Base-by-base conservation (phyloP, 257 asterid species). In the Penstemon eatonii region DNA sequence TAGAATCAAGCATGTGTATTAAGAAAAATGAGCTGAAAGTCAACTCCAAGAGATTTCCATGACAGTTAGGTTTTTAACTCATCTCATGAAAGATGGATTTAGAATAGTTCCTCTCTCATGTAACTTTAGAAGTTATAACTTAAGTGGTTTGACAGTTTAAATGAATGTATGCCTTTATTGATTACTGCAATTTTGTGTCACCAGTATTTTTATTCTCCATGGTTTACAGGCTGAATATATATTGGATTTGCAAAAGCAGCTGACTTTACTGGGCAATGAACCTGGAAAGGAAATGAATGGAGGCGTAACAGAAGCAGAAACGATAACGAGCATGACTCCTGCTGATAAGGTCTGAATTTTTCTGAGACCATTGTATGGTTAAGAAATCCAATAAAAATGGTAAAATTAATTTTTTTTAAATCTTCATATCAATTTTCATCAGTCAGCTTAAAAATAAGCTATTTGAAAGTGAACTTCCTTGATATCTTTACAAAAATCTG, bases 241-340 rank as follows among this genome's bases (percentile, higher is more conserved):
- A 80, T 70, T 90, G 81, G 97, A 93, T 75, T 85, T 94, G 85
- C 96, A 94, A 75, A 94, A 85, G 89, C 97, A 87, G 82, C 89
- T 94, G 69, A 82, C 89, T 37, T 81, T 93, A 68, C 87, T 90
- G 67, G 87, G 96, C 25, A 76, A 76, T 57, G 97, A 84, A 82
- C 87, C 92, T 37, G 72, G 85, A 70, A 87, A 70, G 76, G 94
- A 85, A 63, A 78, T 80, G 73, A 85, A 87, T 66, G 96, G 88
- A 62, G 76, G 84, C 70, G 68, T 84, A 70, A 76, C 89, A n/a
- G 95, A 91, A 68, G 96, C 85, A 69, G 92, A 85, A 68, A 81
- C 94, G 33, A 80, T 83, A 66, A 76, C 86, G 37, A 89, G 84
- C 80, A 79, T 88, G 95, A 82, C 88, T 12, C 80, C 89, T 66